Conservation (phyloP, 2,329 filamentous ascomycete species). For the Penicillium freii region DNA sequence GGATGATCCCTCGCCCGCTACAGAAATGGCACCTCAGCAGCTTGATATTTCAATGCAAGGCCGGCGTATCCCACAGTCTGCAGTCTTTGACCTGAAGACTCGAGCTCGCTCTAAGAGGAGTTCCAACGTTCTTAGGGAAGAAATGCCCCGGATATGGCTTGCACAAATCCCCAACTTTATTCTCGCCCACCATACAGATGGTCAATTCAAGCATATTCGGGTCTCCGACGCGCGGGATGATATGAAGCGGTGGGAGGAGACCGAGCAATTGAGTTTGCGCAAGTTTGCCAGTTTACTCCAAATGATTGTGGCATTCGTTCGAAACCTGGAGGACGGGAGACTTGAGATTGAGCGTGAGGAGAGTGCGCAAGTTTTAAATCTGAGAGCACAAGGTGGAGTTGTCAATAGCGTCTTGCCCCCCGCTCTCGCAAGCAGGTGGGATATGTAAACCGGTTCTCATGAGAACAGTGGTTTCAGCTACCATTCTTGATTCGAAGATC, state of each 20-base stretch:
- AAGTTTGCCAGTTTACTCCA: constrained; percentile 15
- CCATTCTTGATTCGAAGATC: not conserved
- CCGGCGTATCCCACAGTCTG: constrained; percentile 38
- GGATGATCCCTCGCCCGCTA: not conserved
- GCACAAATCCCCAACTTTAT: constrained; percentile 54
- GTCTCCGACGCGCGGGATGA: constrained; percentile 39
- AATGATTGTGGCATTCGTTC: constrained; percentile 22
- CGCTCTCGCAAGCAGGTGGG: not conserved
- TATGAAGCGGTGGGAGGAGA: constrained; percentile 44
- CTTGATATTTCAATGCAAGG: constrained; percentile 26
- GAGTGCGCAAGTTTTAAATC: constrained; percentile 31
- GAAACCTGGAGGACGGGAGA: constrained; percentile 16
- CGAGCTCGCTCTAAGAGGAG: constrained; percentile 38
- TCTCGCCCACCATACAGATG: constrained; percentile 49
- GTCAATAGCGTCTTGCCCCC: constrained; percentile 6
- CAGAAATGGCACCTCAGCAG: not conserved
- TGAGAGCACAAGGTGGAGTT: constrained; percentile 20
- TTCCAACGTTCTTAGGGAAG: constrained; percentile 39
- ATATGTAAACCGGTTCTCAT: not conserved
- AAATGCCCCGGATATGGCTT: constrained; percentile 51
- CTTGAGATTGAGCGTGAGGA: constrained; percentile 30
- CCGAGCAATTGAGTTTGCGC: constrained; percentile 30
- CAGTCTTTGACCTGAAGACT: constrained; percentile 56
- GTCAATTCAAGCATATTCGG: constrained; percentile 46
- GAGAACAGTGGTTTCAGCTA: not conserved